These are phyloP conservation scores for Agrocybe chaxingu DNA, from an alignment of 768 basidiomycete genomes.

Conservation along the genomic window DNA sequence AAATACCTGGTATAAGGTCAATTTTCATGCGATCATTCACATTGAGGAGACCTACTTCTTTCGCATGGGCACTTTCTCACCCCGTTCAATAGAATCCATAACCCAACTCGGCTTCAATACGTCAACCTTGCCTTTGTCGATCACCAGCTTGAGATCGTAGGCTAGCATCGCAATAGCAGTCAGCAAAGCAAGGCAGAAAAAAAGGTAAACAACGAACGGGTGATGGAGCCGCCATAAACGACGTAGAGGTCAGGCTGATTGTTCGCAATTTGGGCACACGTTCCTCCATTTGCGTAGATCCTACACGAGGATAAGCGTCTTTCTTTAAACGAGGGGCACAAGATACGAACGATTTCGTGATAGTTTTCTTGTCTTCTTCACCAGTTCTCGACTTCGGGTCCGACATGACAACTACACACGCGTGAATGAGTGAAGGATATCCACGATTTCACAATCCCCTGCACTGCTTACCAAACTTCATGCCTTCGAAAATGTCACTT, in stretches of 20 bases:
- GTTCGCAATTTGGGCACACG: constrained; percentile 56
- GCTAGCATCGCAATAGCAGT: constrained; percentile 34
- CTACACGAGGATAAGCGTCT: constrained; percentile 30
- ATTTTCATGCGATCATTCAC: background rate
- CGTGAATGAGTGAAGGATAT: background rate
- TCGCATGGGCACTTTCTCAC: constrained; percentile 53
- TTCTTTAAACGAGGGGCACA: background rate
- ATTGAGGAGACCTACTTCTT: constrained; percentile 50
- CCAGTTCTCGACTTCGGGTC: constrained; percentile 70
- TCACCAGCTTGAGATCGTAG: constrained; percentile 66
- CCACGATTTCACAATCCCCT: background rate
- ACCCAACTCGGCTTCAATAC: constrained; percentile 85
- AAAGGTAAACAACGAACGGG: constrained; percentile 45
- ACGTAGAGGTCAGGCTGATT: constrained; percentile 52
- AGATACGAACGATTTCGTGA: constrained; percentile 59
- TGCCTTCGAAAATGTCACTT: constrained; percentile 65
- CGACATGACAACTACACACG: constrained; percentile 62
- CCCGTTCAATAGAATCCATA: constrained; percentile 64
- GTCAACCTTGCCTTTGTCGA: constrained; percentile 67
- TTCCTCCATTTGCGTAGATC: constrained; percentile 70
- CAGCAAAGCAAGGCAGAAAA: background rate
- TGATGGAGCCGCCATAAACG: constrained; percentile 67
- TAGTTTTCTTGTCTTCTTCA: constrained; percentile 63
- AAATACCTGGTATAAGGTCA: constrained; percentile 56
- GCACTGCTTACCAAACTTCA: constrained; percentile 70